phyloP scores from a whole-genome alignment of 306 rosid species.

The Fagus crenata region DNA sequence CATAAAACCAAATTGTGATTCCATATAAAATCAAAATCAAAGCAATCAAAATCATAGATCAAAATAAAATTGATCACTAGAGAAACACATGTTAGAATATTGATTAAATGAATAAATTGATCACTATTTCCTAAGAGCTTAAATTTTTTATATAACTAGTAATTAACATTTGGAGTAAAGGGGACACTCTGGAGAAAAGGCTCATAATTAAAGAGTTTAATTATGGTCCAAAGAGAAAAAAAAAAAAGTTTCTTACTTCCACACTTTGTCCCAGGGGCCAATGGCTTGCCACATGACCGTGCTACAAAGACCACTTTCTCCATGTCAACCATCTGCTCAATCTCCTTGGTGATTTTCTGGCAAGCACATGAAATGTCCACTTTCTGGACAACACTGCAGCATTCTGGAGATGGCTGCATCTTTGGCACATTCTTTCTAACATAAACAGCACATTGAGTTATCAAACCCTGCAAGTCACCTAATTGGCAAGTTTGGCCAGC shows the following conservation, averaged over 20 bases:
- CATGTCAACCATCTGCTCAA: slow-evolving; percentile 26
- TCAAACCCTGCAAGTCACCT: slow-evolving; percentile 24
- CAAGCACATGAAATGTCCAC: slow-evolving; percentile 27
- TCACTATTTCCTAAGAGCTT: too few relatives aligned
- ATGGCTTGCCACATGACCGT: slow-evolving; percentile 12
- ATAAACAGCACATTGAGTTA: slow-evolving; percentile 12
- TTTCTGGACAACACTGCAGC: slow-evolving; percentile 21
- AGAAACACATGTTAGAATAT: too few relatives aligned
- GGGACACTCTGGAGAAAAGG: background rate
- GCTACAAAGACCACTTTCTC: slow-evolving; percentile 23
- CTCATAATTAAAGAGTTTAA: background rate
- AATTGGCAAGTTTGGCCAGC: slow-evolving; percentile 24
- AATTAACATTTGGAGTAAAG: too few relatives aligned
- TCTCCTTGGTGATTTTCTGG: slow-evolving; percentile 13
- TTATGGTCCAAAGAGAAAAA: background rate
- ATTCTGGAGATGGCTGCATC: slow-evolving; percentile 13
- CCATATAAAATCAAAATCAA: too few relatives aligned
- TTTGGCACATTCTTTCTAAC: slow-evolving; percentile 8
- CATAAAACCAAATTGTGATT: too few relatives aligned
- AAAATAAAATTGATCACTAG: too few relatives aligned
- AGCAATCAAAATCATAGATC: too few relatives aligned
- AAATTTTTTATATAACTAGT: too few relatives aligned
- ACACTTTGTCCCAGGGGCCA: slow-evolving; percentile 26
- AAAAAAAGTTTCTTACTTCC: slow-evolving; percentile 29
- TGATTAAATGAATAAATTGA: too few relatives aligned